A percentile compares a stretch with the other conserved stretches of the same genome.
These are phyloP conservation scores for Chlorella vulgaris DNA, from an alignment of 139 green algal species.

Conservation along the genomic window DNA sequence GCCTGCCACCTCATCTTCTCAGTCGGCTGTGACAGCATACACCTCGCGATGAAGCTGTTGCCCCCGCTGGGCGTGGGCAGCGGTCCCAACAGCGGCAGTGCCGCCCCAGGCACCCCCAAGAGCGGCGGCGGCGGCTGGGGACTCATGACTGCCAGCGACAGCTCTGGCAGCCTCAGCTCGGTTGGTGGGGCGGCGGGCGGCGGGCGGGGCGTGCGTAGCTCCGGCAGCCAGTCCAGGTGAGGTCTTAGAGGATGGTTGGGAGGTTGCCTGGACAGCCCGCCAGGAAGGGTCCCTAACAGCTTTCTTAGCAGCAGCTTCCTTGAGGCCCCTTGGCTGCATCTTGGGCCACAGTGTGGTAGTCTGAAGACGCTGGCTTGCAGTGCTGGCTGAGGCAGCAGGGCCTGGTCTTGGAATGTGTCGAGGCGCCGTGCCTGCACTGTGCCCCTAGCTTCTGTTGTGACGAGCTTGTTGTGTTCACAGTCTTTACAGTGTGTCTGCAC, in stretches of 20 bases:
- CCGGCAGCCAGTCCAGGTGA: background rate
- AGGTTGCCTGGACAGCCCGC: too few species aligned
- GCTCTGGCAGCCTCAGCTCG: background rate
- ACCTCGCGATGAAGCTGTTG: conserved; percentile 31
- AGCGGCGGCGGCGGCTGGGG: background rate
- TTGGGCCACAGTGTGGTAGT: too few species aligned
- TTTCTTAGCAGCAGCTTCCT: too few species aligned
- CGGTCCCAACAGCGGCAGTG: background rate
- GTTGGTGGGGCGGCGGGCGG: background rate
- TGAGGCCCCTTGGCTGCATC: too few species aligned
- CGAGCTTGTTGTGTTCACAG: too few species aligned
- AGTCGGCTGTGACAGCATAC: conserved; percentile 26
- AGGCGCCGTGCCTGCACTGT: too few species aligned
- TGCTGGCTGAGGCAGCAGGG: too few species aligned
- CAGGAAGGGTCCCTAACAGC: too few species aligned
- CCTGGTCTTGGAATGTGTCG: too few species aligned
- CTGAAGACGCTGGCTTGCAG: too few species aligned
- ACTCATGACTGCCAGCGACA: background rate
- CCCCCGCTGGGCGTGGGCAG: conserved; percentile 23
- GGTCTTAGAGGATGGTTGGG: background rate
- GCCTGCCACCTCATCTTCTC: conserved; percentile 50
- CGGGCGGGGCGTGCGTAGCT: background rate
- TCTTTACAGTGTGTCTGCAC: too few species aligned
- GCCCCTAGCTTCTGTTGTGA: too few species aligned
- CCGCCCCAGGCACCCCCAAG: background rate